A percentile compares a stretch with the other conserved stretches of the same genome.
These are phyloP conservation scores for Ophiostoma novo-ulmi DNA, from an alignment of 2,329 filamentous ascomycete genomes.

Conservation along the genomic window DNA sequence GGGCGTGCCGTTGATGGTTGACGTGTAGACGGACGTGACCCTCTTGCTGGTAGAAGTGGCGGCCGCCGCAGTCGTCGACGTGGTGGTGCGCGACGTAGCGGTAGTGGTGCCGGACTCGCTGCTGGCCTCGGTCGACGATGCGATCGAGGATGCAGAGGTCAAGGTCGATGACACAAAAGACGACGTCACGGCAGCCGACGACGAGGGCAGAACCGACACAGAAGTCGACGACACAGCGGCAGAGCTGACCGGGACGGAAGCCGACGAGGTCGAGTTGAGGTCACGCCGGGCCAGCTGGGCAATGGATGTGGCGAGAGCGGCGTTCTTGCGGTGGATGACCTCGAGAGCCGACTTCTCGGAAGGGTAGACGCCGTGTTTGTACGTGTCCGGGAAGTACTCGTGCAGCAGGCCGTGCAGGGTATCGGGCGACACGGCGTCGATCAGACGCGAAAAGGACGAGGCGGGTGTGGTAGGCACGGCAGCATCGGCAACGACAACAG, in stretches of 20 bases:
- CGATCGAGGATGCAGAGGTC: slow-evolving; percentile 20
- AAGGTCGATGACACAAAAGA: background rate
- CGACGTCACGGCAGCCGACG: slow-evolving; percentile 24
- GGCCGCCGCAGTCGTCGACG: background rate
- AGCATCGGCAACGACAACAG: background rate
- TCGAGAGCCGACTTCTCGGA: slow-evolving; percentile 60
- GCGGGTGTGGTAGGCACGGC: background rate
- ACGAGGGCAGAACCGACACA: slow-evolving; percentile 21
- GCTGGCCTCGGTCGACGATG: background rate
- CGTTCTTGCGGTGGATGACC: slow-evolving; percentile 56
- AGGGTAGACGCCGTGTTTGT: slow-evolving; percentile 63
- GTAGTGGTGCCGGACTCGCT: background rate
- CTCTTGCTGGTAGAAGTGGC: slow-evolving; percentile 19
- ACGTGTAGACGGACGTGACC: slow-evolving; percentile 40
- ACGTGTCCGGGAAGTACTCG: slow-evolving; percentile 56
- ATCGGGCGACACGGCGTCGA: slow-evolving; percentile 30
- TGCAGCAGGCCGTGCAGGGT: slow-evolving; percentile 61
- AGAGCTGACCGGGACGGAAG: slow-evolving; percentile 28
- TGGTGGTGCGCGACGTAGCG: background rate
- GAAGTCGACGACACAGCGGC: slow-evolving; percentile 28
- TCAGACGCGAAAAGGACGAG: slow-evolving; percentile 26
- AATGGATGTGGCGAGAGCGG: slow-evolving; percentile 57
- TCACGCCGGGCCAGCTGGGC: slow-evolving; percentile 58
- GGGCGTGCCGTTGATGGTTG: slow-evolving; percentile 43
- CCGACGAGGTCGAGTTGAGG: slow-evolving; percentile 28